A percentile compares a stretch with the other conserved stretches of the same genome.
Evolutionary conservation across 140 eudicot species (phyloP).

Genomic region (Flaveria floridana): DNA sequence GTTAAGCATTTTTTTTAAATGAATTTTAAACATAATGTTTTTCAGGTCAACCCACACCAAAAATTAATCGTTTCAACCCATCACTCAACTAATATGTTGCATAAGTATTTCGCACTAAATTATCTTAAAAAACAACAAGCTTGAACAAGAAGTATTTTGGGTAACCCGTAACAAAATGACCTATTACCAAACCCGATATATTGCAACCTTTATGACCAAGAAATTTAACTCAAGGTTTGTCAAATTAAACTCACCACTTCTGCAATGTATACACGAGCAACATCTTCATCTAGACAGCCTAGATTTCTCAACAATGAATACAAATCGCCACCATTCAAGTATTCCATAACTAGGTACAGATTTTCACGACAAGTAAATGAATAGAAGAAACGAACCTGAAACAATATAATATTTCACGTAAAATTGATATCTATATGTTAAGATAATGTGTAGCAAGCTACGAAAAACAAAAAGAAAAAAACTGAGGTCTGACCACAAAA

Average conservation of each 20-base stretch:
- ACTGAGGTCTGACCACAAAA: conserved; percentile 77
- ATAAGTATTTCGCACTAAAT: neutral
- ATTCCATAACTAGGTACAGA: conserved; percentile 97
- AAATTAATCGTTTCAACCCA: neutral
- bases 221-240: conserved; percentile 4
- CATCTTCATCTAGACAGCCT: conserved; percentile 97
- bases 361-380: conserved; percentile 98
- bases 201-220: neutral
- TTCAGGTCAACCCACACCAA: neutral
- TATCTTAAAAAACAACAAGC: neutral
- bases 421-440: conserved; percentile 20
- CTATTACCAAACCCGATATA: neutral
- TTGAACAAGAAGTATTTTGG: neutral
- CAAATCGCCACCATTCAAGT: conserved; percentile 92
- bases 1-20: neutral
- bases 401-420: conserved; percentile 27
- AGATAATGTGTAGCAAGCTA: conserved; percentile 25
- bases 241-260: conserved; percentile 76
- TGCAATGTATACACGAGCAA: conserved; percentile 97
- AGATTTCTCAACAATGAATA: conserved; percentile 91
- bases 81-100: neutral
- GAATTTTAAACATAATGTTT: neutral
- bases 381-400: conserved; percentile 93
- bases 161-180: neutral
- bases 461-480: neutral